phyloP scores from a whole-genome alignment of 495 filamentous ascomycete genomes.

The Neurospora africana region DNA sequence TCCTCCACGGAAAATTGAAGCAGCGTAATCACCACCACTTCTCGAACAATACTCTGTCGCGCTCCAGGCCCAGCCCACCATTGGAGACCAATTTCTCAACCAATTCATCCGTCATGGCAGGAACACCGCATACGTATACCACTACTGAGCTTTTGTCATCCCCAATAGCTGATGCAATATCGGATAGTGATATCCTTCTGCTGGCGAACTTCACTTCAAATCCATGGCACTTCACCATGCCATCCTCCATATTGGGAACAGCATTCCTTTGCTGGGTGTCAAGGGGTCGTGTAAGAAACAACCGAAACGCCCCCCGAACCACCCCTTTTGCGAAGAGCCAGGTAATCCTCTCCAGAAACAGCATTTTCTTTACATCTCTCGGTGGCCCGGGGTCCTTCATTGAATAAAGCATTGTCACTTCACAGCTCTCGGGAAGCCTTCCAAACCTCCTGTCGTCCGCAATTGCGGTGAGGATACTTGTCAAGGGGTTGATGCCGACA shows the following conservation, averaged over 20 bases:
- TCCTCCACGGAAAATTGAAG: neutral
- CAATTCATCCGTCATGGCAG: constrained; percentile 69
- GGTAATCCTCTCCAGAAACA: constrained; percentile 37
- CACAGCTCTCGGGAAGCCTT: neutral
- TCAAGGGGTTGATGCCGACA: constrained; percentile 67
- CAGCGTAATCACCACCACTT: constrained; percentile 65
- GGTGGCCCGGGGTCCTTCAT: constrained; percentile 24
- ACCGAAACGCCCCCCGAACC: constrained; percentile 18
- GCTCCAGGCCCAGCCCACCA: constrained; percentile 41
- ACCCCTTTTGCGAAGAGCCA: constrained; percentile 19
- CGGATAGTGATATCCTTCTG: constrained; percentile 41
- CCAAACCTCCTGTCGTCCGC: constrained; percentile 11
- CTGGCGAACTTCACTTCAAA: constrained; percentile 27
- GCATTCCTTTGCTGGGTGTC: neutral
- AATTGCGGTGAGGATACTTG: constrained; percentile 35
- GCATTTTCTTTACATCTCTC: constrained; percentile 14
- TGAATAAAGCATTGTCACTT: constrained; percentile 26
- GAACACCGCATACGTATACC: constrained; percentile 72
- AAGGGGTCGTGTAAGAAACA: constrained; percentile 24
- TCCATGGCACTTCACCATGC: constrained; percentile 11
- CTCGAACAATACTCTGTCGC: constrained; percentile 59
- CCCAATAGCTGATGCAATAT: constrained; percentile 41
- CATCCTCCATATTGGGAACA: constrained; percentile 1
- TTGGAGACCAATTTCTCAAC: constrained; percentile 41
- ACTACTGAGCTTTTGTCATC: constrained; percentile 40